Base-by-base conservation (phyloP, 2,329 filamentous ascomycete genomes). In the Cladobotryum mycophilum region DNA sequence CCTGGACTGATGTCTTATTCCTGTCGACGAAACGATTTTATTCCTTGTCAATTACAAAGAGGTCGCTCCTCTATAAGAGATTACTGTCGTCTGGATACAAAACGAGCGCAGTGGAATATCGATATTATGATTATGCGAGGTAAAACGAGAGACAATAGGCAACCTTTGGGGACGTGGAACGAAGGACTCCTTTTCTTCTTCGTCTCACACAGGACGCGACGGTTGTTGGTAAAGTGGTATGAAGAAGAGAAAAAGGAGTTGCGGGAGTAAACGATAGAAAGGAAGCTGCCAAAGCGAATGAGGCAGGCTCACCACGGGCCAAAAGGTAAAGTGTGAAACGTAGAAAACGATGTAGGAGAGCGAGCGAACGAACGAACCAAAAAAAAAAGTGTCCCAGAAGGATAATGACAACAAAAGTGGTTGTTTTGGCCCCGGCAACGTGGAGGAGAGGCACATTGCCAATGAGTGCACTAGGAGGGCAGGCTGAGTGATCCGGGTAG, bases 281-380 rank as follows among this genome's bases (percentile, higher is more conserved):
- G 52, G 62, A 70, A 70, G 64, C 70, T 72, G 74, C 75, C 75
- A 75, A 70, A 82, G 74, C 79, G 80, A 84, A 72, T 78, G 80
- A 81, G 73, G 73, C 69, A 69, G 70, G 55, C 57, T 53, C 49
- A 54, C 45, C 48, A 57, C 53, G 56, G 56, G 46, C 49, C 52
- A 55, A 51, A 58, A 55, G 45, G 20, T 17, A 33, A 33, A 25
- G 20, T 14, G 37, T n/a, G 14, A 18, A 40, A 18, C 25, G 25
- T 30, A 20, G 41, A 34, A 45, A 52, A 41, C 35, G 37, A 34
- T 36, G 46, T 25, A 48, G 45, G 25, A 41, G 45, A 45, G 45
- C 13, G n/a, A 14, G 12, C 17, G n/a, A 18, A 45, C 14, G 22
- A 14, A 34, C 25, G 9, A 30, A 30, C 25, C 25, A 30, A 5